Base-by-base conservation (phyloP, 208 protist genomes). In the Tetramitus jugosus region DNA sequence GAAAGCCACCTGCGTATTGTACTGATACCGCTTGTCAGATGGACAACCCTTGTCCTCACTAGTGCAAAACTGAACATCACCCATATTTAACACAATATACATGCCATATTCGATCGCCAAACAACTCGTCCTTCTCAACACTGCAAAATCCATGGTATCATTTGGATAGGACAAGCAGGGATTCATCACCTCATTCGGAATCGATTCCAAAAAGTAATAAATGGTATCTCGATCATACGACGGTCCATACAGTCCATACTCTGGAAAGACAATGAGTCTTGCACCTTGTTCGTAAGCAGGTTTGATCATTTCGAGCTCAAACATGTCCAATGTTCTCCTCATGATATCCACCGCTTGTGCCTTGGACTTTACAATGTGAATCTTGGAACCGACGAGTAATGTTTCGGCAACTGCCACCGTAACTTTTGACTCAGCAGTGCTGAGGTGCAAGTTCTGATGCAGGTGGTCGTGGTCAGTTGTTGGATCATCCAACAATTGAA, bases 41-140 rank as follows among this genome's bases (percentile, higher is more conserved):
- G 65, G 65, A 49, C 65, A 71, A 8, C 43, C 10, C 8, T 8
- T 31, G 49, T 49, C 26, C 10, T 4, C n/a, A 14, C 6, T 1
- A 35, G 26, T 35, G 33, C 65, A 71, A 46, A 49, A 49, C 17
- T 49, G 39, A 6, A 71, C 39, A n/a, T 71, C 65, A 20, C 65
- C 65, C 65, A 71, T 71, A 49, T 71, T 71, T 4, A 71, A 6
- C 1, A 71, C 39, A 4, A 71, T 20, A 71, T 49, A 49, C 0
- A 31, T 46, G 0, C 29, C 17, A 71, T 49, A 49, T 13, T 49
- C 49, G 3, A 7, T 0, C 4, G 65, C 37, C 3, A 71, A 33
- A 13, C 65, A 71, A 46, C 65, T 71, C 17, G 31, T 14, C 26
- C 65, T 45, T 33, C 49, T 23, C 17, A 42, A 35, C 43, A 71